A percentile compares a stretch with the other conserved stretches of the same genome.
Conservation (phyloP, 2,329 filamentous ascomycete species). For the Coniochaeta prunicola region DNA sequence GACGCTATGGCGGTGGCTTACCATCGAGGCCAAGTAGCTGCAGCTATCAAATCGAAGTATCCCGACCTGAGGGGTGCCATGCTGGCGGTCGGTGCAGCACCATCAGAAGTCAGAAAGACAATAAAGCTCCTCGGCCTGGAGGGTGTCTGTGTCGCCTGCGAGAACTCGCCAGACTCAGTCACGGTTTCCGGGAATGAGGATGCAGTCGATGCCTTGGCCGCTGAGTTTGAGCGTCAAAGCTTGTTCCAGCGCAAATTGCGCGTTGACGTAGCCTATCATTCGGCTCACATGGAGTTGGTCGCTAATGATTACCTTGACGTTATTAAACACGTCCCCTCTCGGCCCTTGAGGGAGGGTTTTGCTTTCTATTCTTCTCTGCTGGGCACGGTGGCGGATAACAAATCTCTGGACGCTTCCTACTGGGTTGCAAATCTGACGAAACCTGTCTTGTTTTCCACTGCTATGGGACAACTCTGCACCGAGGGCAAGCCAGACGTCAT, state of each 20-base stretch:
- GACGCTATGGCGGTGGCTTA: slow-evolving; percentile 14
- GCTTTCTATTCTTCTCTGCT: slow-evolving; percentile 37
- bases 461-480: slow-evolving; percentile 15
- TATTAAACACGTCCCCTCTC: slow-evolving; percentile 1
- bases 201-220: slow-evolving; percentile 20
- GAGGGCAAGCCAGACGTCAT: slow-evolving; percentile 17
- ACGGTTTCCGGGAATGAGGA: slow-evolving; percentile 17
- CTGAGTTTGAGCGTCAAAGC: slow-evolving; percentile 18
- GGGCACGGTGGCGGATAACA: slow-evolving; percentile 26
- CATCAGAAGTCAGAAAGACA: not conserved
- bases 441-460: slow-evolving; percentile 33
- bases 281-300: slow-evolving; percentile 28
- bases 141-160: slow-evolving; percentile 13
- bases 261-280: slow-evolving; percentile 36
- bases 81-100: slow-evolving; percentile 18
- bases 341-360: slow-evolving; percentile 9
- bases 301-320: slow-evolving; percentile 22
- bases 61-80: not conserved
- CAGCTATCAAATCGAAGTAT: slow-evolving; percentile 2
- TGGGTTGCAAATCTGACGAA: slow-evolving; percentile 37
- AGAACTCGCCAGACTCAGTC: slow-evolving; percentile 16
- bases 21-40: slow-evolving; percentile 11
- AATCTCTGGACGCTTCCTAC: slow-evolving; percentile 29
- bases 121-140: slow-evolving; percentile 4
- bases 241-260: slow-evolving; percentile 27